Evolutionary conservation across 2,329 filamentous ascomycete species (phyloP).

Genomic region (Colletotrichum cordylinicola): DNA sequence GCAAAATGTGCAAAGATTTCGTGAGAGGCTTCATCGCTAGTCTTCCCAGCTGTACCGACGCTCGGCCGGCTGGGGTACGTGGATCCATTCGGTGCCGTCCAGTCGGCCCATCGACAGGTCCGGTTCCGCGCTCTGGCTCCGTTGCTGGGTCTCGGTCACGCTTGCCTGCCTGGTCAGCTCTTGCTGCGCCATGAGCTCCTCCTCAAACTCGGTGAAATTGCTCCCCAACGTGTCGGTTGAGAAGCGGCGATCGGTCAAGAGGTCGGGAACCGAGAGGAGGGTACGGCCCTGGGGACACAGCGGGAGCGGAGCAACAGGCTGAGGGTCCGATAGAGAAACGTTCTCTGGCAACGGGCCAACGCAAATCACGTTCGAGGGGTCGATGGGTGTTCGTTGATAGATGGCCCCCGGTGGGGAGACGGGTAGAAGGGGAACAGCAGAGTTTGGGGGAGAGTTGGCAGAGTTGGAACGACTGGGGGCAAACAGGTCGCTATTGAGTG

Average conservation of each 20-base stretch:
- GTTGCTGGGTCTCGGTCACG: constrained; percentile 7
- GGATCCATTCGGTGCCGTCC: constrained; percentile 51
- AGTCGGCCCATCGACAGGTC: constrained; percentile 40
- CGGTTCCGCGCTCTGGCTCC: constrained; percentile 26
- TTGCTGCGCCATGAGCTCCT: constrained; percentile 35
- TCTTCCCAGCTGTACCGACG: constrained; percentile 60
- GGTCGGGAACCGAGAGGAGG: constrained; percentile 9
- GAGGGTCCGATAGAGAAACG: constrained; percentile 41
- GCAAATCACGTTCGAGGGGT: constrained; percentile 58
- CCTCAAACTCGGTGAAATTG: constrained; percentile 63
- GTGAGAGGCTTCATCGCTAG: constrained; percentile 25
- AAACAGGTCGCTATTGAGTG: constrained; percentile 28
- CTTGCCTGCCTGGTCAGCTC: constrained; percentile 31
- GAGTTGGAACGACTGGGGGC: constrained; percentile 34
- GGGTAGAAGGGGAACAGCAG: constrained; percentile 24
- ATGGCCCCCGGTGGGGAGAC: constrained; percentile 35
- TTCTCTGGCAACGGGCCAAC: constrained; percentile 60
- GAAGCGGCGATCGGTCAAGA: not conserved
- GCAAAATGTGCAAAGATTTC: not conserved
- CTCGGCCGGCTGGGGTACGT: constrained; percentile 56
- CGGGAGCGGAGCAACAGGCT: constrained; percentile 26
- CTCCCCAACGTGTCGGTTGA: constrained; percentile 57
- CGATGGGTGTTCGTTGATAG: constrained; percentile 56
- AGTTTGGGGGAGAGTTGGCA: constrained; percentile 25
- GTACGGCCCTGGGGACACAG: constrained; percentile 29